These are phyloP conservation scores for Sarocladium strictum DNA, from an alignment of 2,329 filamentous ascomycete species.

Conservation along the genomic window DNA sequence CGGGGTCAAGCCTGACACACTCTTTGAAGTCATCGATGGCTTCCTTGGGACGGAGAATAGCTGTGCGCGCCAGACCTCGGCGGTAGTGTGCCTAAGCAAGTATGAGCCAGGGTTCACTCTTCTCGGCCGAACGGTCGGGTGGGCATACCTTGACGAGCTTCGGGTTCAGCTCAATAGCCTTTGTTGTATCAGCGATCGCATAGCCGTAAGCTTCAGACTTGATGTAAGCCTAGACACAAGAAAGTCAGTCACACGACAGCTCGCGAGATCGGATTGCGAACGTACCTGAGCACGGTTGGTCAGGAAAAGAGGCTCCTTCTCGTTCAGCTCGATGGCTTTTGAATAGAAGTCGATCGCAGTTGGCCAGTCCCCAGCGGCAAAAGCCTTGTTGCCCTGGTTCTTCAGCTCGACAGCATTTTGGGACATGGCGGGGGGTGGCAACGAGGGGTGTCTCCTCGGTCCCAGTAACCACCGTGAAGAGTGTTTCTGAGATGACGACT, in stretches of 20 bases:
- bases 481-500: background rate
- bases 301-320: conserved; percentile 82
- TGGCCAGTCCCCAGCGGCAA: conserved; percentile 80
- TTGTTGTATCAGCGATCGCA: conserved; percentile 83
- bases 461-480: conserved; percentile 4
- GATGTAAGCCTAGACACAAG: conserved; percentile 66
- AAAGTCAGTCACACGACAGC: conserved; percentile 41
- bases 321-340: conserved; percentile 79
- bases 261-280: conserved; percentile 10
- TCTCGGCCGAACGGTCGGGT: background rate
- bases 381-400: conserved; percentile 91
- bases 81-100: conserved; percentile 77
- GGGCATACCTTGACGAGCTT: conserved; percentile 76
- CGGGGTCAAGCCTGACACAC: conserved; percentile 79
- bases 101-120: background rate
- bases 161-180: conserved; percentile 83
- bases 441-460: conserved; percentile 6
- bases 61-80: conserved; percentile 83
- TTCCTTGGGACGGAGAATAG: conserved; percentile 82
- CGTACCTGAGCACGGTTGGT: conserved; percentile 90
- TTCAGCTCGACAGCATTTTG: conserved; percentile 78
- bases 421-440: conserved; percentile 29
- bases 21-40: conserved; percentile 89
- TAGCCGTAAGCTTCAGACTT: conserved; percentile 94
- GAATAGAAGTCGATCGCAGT: conserved; percentile 77